These are phyloP conservation scores for Gyrodon lividus DNA, from an alignment of 768 basidiomycete genomes.

Conservation along the genomic window DNA sequence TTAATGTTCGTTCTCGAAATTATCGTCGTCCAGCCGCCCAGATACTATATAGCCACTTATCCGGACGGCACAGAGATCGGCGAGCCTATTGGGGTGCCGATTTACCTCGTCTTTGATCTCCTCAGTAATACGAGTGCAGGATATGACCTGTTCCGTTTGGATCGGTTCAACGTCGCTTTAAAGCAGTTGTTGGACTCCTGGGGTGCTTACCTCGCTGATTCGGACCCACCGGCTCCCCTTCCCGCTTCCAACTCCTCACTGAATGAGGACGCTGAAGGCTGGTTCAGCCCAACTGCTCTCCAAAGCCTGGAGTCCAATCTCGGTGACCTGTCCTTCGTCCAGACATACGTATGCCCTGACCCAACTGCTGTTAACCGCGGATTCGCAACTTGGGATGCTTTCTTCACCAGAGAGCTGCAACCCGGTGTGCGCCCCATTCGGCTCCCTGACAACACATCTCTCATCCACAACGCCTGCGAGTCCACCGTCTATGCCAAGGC, in stretches of 20 bases:
- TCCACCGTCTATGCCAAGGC: conserved; percentile 38
- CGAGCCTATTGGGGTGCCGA: conserved; percentile 17
- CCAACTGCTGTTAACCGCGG: conserved; percentile 24
- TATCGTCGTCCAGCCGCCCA: neutral
- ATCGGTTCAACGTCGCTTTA: conserved; percentile 3
- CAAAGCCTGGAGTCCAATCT: neutral
- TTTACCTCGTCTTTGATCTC: conserved; percentile 18
- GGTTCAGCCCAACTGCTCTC: neutral
- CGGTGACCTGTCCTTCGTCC: neutral
- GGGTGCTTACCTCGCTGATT: conserved; percentile 1
- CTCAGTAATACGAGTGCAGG: conserved; percentile 23
- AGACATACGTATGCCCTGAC: neutral
- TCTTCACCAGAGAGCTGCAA: conserved; percentile 47
- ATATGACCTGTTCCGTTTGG: conserved; percentile 14
- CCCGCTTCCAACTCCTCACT: conserved; percentile 3
- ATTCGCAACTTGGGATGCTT: conserved; percentile 48
- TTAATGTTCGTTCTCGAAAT: neutral
- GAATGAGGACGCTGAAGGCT: neutral
- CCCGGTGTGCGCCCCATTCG: conserved; percentile 37
- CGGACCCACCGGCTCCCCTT: neutral
- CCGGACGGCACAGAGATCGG: conserved; percentile 7
- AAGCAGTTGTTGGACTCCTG: conserved; percentile 1
- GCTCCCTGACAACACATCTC: conserved; percentile 10
- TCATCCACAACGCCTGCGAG: conserved; percentile 55
- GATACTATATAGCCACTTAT: neutral